phyloP scores from a whole-genome alignment of 305 asterid genomes.

The Monarda citriodora region DNA sequence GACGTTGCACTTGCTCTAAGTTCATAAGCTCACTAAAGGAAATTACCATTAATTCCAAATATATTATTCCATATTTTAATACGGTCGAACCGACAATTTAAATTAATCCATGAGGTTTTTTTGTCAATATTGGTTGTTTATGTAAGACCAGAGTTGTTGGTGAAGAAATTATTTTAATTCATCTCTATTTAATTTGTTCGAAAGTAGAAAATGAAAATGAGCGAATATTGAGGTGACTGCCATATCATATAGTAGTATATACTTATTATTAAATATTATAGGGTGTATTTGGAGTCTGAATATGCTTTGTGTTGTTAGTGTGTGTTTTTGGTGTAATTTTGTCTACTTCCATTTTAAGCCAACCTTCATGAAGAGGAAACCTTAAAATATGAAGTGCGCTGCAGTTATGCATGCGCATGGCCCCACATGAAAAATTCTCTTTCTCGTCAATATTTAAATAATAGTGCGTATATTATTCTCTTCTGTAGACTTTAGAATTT shows the following conservation, averaged over 20 bases:
- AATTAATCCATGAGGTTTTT: neutral
- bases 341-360: constrained; percentile 20
- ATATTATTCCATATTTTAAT: too few species aligned
- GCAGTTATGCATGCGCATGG: constrained; percentile 22
- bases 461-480: neutral
- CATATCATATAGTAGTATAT: constrained; percentile 11
- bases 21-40: too few species aligned
- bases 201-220: too few species aligned
- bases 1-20: too few species aligned
- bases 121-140: constrained; percentile 5
- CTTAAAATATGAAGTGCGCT: constrained; percentile 16
- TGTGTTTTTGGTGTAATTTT: constrained; percentile 15
- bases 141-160: neutral
- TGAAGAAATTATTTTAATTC: neutral
- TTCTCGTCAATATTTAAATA: neutral
- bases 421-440: constrained; percentile 23
- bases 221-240: constrained; percentile 5
- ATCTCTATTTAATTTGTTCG: neutral
- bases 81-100: neutral
- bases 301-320: neutral
- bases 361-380: constrained; percentile 19
- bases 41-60: too few species aligned
- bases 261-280: too few species aligned
- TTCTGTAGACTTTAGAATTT: neutral
- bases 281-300: too few species aligned